Base-by-base conservation (phyloP, 1,284 basidiomycete genomes). In the Dichomitus squalens region DNA sequence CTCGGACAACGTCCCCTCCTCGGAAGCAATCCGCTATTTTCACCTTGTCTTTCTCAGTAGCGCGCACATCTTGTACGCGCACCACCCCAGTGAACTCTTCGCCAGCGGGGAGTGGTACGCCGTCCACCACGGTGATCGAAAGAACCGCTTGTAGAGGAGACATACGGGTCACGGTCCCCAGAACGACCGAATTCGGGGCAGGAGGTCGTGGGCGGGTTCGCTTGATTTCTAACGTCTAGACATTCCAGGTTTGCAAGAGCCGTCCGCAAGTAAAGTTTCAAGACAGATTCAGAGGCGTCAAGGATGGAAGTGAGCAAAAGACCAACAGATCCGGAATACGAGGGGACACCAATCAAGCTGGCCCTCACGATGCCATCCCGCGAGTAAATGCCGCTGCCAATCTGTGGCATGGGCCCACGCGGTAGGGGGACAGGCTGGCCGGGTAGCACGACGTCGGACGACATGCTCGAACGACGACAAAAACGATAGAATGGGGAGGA, bases 31-130 rank as follows among this genome's bases (percentile, higher is more conserved):
- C 93, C 33, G 87, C 87, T 64, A 98, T 92, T 74, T 93, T 96
- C 58, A 98, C 84, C 71, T 90, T 92, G 76, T 96, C 94, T 68
- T 93, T 93, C 70, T 97, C 95, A 1, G 94, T 96, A 27, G 89
- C 87, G 47, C 95, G 76, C n/a, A 97, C 88, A 73, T 99, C 97
- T 72, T 96, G 93, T 4, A 86, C 80, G 33, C 96, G 86, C 58
- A 99, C 92, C 7, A 98, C 89, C 12, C 96, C 96, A 0, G 86
- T 89, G 66, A 97, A 98, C 64, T 98, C 95, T 74, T 96, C 94
- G n/a, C 90, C 90, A 39, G 83, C 79, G 21, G 93, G 90, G 25
- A 96, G 81, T 1, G 96, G 95, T n/a, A 90, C 79, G 18, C 90
- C 92, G 69, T 97, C 93, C 29, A 98, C 94, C 12, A 96, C 89